These are phyloP conservation scores for Coemansia guatemalensis DNA, from an alignment of 192 early-diverging fungal species.

Conservation along the genomic window DNA sequence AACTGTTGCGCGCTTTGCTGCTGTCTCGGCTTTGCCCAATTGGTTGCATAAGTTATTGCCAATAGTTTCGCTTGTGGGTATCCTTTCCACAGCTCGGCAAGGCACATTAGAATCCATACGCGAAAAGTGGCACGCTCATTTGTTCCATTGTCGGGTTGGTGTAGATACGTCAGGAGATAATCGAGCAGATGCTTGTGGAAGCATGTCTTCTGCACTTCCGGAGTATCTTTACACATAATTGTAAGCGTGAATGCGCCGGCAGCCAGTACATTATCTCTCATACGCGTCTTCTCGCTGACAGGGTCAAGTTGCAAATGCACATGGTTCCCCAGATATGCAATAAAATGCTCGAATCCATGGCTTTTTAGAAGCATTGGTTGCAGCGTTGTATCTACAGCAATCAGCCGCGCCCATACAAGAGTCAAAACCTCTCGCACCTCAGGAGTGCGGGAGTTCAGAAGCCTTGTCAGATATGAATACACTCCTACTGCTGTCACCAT, in stretches of 20 bases:
- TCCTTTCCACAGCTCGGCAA: conserved; percentile 82
- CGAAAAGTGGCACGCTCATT: conserved; percentile 56
- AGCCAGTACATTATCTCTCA: conserved; percentile 37
- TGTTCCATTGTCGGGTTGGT: conserved; percentile 38
- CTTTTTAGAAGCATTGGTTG: conserved; percentile 88
- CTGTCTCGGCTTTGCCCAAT: conserved; percentile 10
- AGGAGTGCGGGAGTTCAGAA: conserved; percentile 84
- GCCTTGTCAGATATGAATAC: conserved; percentile 93
- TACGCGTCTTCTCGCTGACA: conserved; percentile 38
- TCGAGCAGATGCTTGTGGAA: conserved; percentile 46
- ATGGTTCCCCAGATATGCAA: conserved; percentile 77
- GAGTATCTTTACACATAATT: conserved; percentile 83
- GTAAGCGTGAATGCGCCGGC: conserved; percentile 86
- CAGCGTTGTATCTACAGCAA: conserved; percentile 88
- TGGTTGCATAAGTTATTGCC: conserved; percentile 58
- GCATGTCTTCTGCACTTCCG: conserved; percentile 83
- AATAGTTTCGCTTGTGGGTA: conserved; percentile 57
- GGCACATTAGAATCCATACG: conserved; percentile 86
- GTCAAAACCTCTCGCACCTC: conserved; percentile 92
- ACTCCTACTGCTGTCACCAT: conserved; percentile 90
- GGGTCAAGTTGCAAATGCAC: conserved; percentile 43
- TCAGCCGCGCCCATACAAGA: conserved; percentile 95
- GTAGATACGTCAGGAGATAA: conserved; percentile 39
- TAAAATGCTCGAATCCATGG: conserved; percentile 87
- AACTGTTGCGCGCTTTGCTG: neutral